phyloP scores from a whole-genome alignment of 441 rosid genomes.

The Croton setiger region DNA sequence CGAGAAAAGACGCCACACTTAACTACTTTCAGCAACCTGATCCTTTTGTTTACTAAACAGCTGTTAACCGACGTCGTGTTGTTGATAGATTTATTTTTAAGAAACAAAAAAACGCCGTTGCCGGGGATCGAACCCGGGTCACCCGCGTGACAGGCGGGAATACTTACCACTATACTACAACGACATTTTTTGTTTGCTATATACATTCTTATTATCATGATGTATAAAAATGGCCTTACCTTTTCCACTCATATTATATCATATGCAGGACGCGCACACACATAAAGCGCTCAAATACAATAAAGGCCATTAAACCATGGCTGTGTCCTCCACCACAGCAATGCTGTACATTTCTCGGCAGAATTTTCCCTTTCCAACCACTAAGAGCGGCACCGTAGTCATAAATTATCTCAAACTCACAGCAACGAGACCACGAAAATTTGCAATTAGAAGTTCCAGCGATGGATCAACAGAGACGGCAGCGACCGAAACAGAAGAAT shows the following conservation, averaged over 20 bases:
- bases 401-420: slow-evolving; percentile 13
- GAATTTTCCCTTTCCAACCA: background rate
- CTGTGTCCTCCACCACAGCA: slow-evolving; percentile 34
- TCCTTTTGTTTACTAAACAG: no score
- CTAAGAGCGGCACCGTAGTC: slow-evolving; percentile 5
- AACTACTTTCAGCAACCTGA: no score
- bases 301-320: slow-evolving; percentile 20
- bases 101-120: slow-evolving; percentile 46
- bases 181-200: background rate
- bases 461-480: slow-evolving; percentile 36
- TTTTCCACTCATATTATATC: background rate
- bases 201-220: no score
- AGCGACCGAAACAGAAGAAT: slow-evolving; percentile 28
- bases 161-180: slow-evolving; percentile 90
- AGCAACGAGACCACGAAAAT: slow-evolving; percentile 13
- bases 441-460: slow-evolving; percentile 31
- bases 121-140: slow-evolving; percentile 97
- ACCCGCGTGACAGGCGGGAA: slow-evolving; percentile 92
- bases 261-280: background rate
- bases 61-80: no score
- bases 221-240: background rate
- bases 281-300: background rate
- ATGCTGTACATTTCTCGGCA: slow-evolving; percentile 24
- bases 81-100: no score
- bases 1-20: no score